phyloP scores from a whole-genome alignment of 2,329 filamentous ascomycete species.

The Pseudogymnoascus sp. region DNA sequence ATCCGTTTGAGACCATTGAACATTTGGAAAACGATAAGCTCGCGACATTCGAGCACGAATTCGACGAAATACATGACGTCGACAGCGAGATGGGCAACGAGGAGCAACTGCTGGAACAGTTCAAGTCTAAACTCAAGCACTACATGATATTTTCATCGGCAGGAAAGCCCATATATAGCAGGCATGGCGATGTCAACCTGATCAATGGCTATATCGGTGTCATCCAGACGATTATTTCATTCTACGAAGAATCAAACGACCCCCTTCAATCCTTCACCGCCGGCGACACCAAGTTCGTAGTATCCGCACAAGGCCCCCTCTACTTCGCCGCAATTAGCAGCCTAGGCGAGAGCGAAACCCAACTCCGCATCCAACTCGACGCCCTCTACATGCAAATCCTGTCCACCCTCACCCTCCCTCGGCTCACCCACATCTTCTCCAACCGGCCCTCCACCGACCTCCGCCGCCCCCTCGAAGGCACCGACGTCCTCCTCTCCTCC shows the following conservation, averaged over 20 bases:
- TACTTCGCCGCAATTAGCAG: conserved; percentile 92
- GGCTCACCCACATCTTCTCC: conserved; percentile 77
- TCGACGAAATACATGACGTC: conserved; percentile 62
- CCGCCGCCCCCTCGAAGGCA: conserved; percentile 80
- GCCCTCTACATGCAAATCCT: conserved; percentile 97
- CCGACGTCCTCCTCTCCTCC: conserved; percentile 82
- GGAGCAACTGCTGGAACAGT: conserved; percentile 51
- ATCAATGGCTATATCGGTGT: conserved; percentile 94
- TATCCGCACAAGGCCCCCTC: conserved; percentile 75
- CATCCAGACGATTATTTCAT: conserved; percentile 95
- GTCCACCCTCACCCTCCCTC: conserved; percentile 86
- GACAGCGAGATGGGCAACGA: conserved; percentile 47
- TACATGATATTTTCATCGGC: conserved; percentile 94
- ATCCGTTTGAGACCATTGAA: conserved; percentile 51
- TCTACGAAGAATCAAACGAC: conserved; percentile 77
- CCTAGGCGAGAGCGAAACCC: conserved; percentile 82
- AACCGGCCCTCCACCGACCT: conserved; percentile 91
- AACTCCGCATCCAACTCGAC: conserved; percentile 80
- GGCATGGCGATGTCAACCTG: conserved; percentile 81
- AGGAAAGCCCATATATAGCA: conserved; percentile 93
- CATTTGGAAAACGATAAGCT: conserved; percentile 45
- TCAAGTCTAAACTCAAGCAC: conserved; percentile 93
- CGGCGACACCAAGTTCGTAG: conserved; percentile 76
- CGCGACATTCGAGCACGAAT: conserved; percentile 65
- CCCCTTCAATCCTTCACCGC: conserved; percentile 77